These are phyloP conservation scores for Trichosporon asahii DNA, from an alignment of 1,284 basidiomycete species.

Conservation along the genomic window DNA sequence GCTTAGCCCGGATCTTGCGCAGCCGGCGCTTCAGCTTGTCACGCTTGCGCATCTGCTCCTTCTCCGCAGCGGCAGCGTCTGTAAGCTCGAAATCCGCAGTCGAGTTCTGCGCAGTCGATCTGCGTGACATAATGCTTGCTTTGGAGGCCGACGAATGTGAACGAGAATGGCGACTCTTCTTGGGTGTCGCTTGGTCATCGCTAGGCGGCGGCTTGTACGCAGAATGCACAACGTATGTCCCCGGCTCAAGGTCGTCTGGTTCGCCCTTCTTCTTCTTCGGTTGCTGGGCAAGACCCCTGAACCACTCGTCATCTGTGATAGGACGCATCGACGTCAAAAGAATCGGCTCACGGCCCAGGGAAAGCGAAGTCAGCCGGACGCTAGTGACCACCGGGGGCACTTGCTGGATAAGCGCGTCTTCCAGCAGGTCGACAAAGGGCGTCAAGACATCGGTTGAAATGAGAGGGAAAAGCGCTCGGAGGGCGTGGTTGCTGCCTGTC, in stretches of 20 bases:
- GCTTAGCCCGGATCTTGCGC: not conserved
- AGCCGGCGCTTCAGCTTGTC: not conserved
- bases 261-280: conserved; percentile 3
- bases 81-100: not conserved
- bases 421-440: conserved; percentile 51
- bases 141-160: not conserved
- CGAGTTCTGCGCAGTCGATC: not conserved
- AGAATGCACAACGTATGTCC: not conserved
- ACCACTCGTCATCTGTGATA: conserved; percentile 50
- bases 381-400: conserved; percentile 48
- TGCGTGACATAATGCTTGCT: not conserved
- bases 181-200: not conserved
- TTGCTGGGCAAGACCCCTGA: conserved; percentile 18
- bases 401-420: conserved; percentile 49
- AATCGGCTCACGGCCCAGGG: conserved; percentile 46
- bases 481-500: conserved; percentile 41
- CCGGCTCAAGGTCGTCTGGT: not conserved
- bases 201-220: conserved; percentile 1
- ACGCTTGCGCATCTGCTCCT: conserved; percentile 11
- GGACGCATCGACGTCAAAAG: conserved; percentile 44
- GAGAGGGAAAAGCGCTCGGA: conserved; percentile 48
- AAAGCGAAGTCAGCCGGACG: conserved; percentile 44
- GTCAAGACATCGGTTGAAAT: conserved; percentile 51
- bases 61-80: not conserved
- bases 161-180: not conserved